Percentiles rank a stretch among this genome's conserved stretches.
These are phyloP conservation scores for Lactarius deliciosus DNA, from an alignment of 768 basidiomycete species.

Conservation along the genomic window DNA sequence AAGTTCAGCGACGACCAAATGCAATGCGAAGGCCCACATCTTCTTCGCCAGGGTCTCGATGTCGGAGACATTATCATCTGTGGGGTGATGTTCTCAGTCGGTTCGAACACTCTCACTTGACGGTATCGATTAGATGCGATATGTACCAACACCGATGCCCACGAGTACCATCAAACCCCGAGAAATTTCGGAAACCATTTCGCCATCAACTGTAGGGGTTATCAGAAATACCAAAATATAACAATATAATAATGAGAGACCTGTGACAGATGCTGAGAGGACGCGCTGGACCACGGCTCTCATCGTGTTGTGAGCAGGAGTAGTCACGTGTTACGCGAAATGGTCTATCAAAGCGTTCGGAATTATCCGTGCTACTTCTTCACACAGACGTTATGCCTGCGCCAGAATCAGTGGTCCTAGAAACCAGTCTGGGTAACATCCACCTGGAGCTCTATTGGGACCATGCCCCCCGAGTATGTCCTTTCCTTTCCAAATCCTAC, in stretches of 20 bases:
- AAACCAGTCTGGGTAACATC: conserved; percentile 84
- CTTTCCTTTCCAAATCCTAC: neutral
- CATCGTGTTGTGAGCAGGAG: conserved; percentile 41
- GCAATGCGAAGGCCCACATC: conserved; percentile 51
- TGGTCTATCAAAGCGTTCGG: neutral
- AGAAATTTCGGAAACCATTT: conserved; percentile 79
- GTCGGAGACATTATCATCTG: conserved; percentile 82
- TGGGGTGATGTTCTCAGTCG: conserved; percentile 35
- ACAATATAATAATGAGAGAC: conserved; percentile 40
- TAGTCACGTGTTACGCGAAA: neutral
- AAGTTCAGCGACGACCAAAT: neutral
- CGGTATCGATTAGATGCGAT: conserved; percentile 18
- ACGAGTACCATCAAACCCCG: conserved; percentile 87
- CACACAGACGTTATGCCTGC: conserved; percentile 12
- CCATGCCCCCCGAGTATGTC: conserved; percentile 71
- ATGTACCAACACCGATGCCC: conserved; percentile 77
- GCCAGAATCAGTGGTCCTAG: conserved; percentile 63
- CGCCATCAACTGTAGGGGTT: conserved; percentile 61
- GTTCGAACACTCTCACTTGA: conserved; percentile 14
- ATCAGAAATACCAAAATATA: neutral
- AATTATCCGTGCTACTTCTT: neutral
- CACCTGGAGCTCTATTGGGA: conserved; percentile 91
- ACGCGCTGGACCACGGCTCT: conserved; percentile 86
- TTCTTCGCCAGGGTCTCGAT: conserved; percentile 74
- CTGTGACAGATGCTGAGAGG: conserved; percentile 78